Evolutionary conservation across 352 stramenopile genomes (phyloP).

Genomic region (Globisporangium takayamanum): DNA sequence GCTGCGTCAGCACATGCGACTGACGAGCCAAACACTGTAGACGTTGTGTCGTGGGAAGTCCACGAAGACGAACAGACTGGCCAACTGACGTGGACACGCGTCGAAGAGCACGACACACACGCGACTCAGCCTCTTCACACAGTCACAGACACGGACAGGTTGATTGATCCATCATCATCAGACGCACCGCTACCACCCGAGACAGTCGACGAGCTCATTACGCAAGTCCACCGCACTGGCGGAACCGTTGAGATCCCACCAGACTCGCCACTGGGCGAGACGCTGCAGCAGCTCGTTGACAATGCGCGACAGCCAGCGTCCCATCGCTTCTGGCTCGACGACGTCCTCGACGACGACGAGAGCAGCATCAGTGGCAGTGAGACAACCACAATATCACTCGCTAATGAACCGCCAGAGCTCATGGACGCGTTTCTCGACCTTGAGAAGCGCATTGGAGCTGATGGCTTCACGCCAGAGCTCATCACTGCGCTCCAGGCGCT

Average conservation of each 20-base stretch:
- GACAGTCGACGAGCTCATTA: not conserved
- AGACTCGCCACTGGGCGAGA: not conserved
- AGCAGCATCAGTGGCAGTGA: not conserved
- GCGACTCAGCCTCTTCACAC: not conserved
- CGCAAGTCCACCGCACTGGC: not conserved
- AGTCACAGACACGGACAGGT: not conserved
- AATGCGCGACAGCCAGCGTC: not conserved
- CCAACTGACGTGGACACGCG: not conserved
- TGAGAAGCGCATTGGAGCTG: constrained; percentile 37
- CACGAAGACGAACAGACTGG: not conserved
- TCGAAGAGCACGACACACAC: not conserved
- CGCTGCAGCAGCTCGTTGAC: not conserved
- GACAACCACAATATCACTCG: not conserved
- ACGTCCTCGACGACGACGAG: not conserved
- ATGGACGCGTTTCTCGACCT: constrained; percentile 44
- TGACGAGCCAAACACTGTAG: not conserved
- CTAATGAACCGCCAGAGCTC: constrained; percentile 16
- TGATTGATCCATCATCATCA: not conserved
- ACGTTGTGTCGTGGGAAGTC: constrained; percentile 8
- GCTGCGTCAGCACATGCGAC: not conserved
- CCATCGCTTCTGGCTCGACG: not conserved
- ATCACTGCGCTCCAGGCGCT: constrained; percentile 30
- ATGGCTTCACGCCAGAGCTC: constrained; percentile 36
- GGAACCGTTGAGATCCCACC: not conserved
- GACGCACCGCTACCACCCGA: not conserved